Evolutionary conservation across 2,329 filamentous ascomycete genomes (phyloP), one percentile per base, ranked within the genome.

Genomic region (Trichoderma asperellum): DNA sequence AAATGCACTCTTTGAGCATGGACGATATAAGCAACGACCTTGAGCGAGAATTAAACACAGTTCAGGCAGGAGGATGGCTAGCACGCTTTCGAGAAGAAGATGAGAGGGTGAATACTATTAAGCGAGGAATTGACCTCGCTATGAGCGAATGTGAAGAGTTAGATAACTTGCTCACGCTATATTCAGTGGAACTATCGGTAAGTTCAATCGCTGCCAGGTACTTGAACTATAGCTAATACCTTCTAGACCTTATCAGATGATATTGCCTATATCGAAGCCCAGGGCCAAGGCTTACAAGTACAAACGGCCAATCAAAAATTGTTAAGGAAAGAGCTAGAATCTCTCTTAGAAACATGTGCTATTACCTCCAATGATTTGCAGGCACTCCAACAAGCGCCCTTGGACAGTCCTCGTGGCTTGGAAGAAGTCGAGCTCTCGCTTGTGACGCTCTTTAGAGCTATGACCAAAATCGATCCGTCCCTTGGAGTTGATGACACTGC

Each of bases 271-370:
- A 98, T 99, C 73, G 96, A 99, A 82, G 94, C 96, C 2, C 96
- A 99, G 80, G 94, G 93, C 7, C 95, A 99, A 81, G 96, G 96
- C 83, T 83, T 99, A 58, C 96, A 99, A 76, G 95, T 99, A 7
- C 96, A 98, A 80, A 95, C 95, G 24, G 93, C 96, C 52, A 99
- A 99, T 75, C 96, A 99, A 78, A 97, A 97, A 79, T 86, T 97
- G 34, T 86, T 99, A 58, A 93, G 95, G 79, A 92, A 91, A 72
- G 96, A 99, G 79, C 86, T 99, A 1, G 90, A 96, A 77, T 92
- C 91, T 40, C 84, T 98, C n/a, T 86, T 99, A 29, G 90, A 94
- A 73, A 97, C 93, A 0, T 94, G 97, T 68, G 94, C 94, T 12
- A 97, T 98, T 69, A 94, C 93, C 5, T 83, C 88, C 52, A 90